Evolutionary conservation across 768 basidiomycete species (phyloP).

Genomic region (Mycena kentingensis): DNA sequence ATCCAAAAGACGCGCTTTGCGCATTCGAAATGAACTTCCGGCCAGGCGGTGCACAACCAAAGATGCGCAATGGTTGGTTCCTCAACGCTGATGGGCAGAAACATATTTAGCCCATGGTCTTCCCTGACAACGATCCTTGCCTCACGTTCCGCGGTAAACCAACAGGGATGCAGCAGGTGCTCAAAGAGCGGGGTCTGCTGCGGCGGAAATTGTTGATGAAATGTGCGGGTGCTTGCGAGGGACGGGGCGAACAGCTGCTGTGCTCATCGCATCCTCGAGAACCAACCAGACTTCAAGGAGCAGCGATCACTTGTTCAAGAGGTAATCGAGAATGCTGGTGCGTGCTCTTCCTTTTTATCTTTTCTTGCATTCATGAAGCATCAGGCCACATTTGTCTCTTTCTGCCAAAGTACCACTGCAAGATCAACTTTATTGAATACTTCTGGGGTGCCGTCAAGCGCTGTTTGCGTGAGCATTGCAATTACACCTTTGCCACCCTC

Average conservation of each 20-base stretch:
- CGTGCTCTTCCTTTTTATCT: not conserved
- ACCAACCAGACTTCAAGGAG: conserved; percentile 8
- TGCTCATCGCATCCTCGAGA: conserved; percentile 20
- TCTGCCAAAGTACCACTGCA: not conserved
- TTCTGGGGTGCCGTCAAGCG: conserved; percentile 12
- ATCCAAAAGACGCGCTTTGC: conserved; percentile 24
- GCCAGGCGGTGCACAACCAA: conserved; percentile 28
- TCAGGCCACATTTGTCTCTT: conserved; percentile 10
- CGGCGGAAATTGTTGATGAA: conserved; percentile 12
- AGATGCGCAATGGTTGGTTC: conserved; percentile 27
- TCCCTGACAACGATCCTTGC: conserved; percentile 18
- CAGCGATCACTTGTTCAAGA: conserved; percentile 11
- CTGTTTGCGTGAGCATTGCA: conserved; percentile 4
- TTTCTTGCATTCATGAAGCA: not conserved
- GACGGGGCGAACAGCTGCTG: conserved; percentile 27
- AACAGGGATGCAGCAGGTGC: conserved; percentile 34
- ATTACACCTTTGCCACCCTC: conserved; percentile 4
- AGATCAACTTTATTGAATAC: not conserved
- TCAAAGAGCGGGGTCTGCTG: conserved; percentile 27
- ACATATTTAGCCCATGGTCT: conserved; percentile 27
- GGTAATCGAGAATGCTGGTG: conserved; percentile 5
- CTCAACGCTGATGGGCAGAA: conserved; percentile 8
- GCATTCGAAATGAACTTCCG: conserved; percentile 25
- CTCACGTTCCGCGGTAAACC: conserved; percentile 21
- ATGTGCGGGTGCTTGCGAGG: conserved; percentile 7